Percentiles rank a stretch among this genome's conserved stretches.
Evolutionary conservation across 192 early-diverging fungal genomes (phyloP).

Genomic region (Phycomyces nitens): DNA sequence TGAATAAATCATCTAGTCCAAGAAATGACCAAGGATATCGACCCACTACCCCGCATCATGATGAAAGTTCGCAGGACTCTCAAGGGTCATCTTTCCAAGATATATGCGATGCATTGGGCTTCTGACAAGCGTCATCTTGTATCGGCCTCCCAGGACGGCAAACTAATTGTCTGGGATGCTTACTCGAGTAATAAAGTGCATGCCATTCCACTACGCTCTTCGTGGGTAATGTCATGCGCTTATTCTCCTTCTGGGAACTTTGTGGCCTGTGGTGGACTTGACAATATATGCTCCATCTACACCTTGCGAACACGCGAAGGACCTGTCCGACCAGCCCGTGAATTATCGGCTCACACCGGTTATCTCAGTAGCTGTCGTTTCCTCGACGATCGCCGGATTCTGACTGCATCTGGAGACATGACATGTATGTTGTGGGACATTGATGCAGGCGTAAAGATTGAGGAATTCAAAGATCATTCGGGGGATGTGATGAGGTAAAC

Average conservation of each 20-base stretch:
- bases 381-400: slow-evolving; percentile 91
- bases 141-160: slow-evolving; percentile 98
- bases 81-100: slow-evolving; percentile 98
- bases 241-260: slow-evolving; percentile 98
- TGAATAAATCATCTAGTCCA: slow-evolving; percentile 58
- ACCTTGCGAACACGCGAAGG: slow-evolving; percentile 95
- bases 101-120: slow-evolving; percentile 99
- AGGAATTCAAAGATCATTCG: slow-evolving; percentile 97
- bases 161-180: slow-evolving; percentile 99
- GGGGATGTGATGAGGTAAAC: slow-evolving; percentile 98
- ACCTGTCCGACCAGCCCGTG: slow-evolving; percentile 88
- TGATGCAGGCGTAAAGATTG: slow-evolving; percentile 95
- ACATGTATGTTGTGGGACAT: slow-evolving; percentile 99
- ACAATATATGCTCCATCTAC: slow-evolving; percentile 99
- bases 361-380: slow-evolving; percentile 98
- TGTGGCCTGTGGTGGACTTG: slow-evolving; percentile 98
- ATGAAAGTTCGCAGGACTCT: slow-evolving; percentile 97
- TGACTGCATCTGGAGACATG: slow-evolving; percentile 97
- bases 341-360: slow-evolving; percentile 94
- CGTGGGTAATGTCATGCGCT: slow-evolving; percentile 99
- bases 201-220: slow-evolving; percentile 96
- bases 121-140: slow-evolving; percentile 96
- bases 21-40: slow-evolving; percentile 81
- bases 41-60: slow-evolving; percentile 78
- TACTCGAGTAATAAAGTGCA: slow-evolving; percentile 99